phyloP scores from a whole-genome alignment of 768 basidiomycete species.

The Suillus spraguei region DNA sequence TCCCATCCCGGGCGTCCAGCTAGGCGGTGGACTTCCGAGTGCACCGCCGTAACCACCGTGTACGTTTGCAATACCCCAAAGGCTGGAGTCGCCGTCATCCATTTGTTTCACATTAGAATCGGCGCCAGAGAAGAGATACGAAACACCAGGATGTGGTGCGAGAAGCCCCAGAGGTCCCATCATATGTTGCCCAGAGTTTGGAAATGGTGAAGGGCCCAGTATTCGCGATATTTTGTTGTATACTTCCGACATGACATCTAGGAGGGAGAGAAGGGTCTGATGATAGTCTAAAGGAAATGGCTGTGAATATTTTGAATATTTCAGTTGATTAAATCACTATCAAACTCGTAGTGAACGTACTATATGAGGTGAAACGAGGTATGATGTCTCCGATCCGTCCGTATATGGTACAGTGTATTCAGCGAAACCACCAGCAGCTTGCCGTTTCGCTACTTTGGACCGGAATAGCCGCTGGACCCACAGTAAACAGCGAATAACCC shows the following conservation, averaged over 20 bases:
- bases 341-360: constrained; percentile 43
- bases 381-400: constrained; percentile 66
- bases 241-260: constrained; percentile 87
- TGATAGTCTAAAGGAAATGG: constrained; percentile 91
- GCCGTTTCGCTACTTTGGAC: constrained; percentile 57
- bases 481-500: constrained; percentile 15
- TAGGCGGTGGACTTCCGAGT: constrained; percentile 53
- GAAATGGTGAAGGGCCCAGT: constrained; percentile 80
- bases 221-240: constrained; percentile 87
- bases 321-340: constrained; percentile 8
- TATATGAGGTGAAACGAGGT: constrained; percentile 73
- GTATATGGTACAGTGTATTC: constrained; percentile 64
- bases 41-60: constrained; percentile 36
- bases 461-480: constrained; percentile 56
- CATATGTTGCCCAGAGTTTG: constrained; percentile 71
- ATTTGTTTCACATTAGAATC: constrained; percentile 41
- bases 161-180: constrained; percentile 73
- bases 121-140: constrained; percentile 62
- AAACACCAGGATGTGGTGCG: constrained; percentile 80
- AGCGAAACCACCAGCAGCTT: constrained; percentile 49
- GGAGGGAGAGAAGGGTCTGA: constrained; percentile 83
- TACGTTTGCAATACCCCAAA: constrained; percentile 75
- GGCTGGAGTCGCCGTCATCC: constrained; percentile 50
- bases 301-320: constrained; percentile 38
- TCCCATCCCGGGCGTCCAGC: constrained; percentile 62